Evolutionary conservation across 345 rosid species (phyloP), one percentile per base, ranked within the genome.

Genomic region (Camelina sativa): DNA sequence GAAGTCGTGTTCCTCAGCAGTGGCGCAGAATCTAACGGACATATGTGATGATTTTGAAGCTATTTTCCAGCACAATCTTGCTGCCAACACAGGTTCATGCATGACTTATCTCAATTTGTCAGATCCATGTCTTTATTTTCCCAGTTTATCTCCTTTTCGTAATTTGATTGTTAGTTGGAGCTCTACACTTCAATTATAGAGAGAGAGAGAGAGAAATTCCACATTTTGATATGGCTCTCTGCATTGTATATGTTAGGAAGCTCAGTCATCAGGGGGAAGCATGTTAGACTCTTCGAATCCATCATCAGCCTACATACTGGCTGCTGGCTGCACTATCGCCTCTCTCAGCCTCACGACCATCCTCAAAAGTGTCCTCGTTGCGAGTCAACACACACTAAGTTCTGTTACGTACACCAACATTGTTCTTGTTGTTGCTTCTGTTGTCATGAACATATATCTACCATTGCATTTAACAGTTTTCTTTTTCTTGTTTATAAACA

Each of bases 41-140:
- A 90, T 94, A 60, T 87, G 89, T 67, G 91, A 90, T 80, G 91
- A 94, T 81, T 94, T 94, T 82, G 88, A 94, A 81, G 85, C 90
- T 81, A 75, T 94, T 65, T 94, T 93, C 74, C 98, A 94, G 58
- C 86, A 92, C 47, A 94, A 94, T 81, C 98, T 94, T 80, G 96
- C 96, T 28, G 91, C 95, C 67, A 94, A 94, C 79, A 90, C 98
- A 83, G 96, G 98, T 94, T 9, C 67, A 57, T 48, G 58, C 76
- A 17, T 64, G 23, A 64, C 55, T 37, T 64, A 20, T 46, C 20
- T 47, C 65, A 46, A 4, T 52, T 54, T 55, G 16, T 43, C 9
- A 25, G 43, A 55, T 30, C 34, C 2, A 53, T 65, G 34, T 61
- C 28, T 43, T 62, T 47, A 22, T n/a, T n/a, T 61, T 25, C 53